phyloP scores from a whole-genome alignment of 306 rosid genomes.

The Glycyrrhiza uralensis region DNA sequence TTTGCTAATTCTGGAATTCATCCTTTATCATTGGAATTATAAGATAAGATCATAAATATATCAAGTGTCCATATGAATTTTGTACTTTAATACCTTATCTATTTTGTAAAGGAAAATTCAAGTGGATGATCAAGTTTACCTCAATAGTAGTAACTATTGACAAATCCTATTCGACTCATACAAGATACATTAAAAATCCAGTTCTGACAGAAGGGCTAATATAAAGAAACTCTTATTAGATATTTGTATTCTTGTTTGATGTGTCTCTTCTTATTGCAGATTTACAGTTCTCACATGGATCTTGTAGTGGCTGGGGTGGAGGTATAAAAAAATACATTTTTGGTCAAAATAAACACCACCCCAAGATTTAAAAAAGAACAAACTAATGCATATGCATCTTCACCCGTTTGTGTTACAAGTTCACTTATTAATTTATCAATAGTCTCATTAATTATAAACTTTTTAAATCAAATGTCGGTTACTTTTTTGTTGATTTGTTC shows the following conservation, averaged over 20 bases:
- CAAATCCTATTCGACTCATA: slow-evolving; percentile 7
- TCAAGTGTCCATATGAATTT: not conserved
- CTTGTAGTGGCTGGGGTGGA: slow-evolving; percentile 3
- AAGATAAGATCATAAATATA: not conserved
- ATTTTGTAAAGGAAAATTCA: not conserved
- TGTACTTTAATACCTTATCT: not conserved
- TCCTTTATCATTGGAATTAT: not conserved
- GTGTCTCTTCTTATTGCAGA: slow-evolving; percentile 5
- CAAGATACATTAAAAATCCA: not conserved
- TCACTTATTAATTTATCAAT: not conserved
- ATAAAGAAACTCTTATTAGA: not conserved
- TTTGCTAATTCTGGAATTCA: not conserved
- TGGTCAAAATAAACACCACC: too few species aligned
- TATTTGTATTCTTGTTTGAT: slow-evolving; percentile 14
- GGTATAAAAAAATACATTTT: not conserved
- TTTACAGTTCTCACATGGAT: slow-evolving; percentile 21
- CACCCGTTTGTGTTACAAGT: not conserved
- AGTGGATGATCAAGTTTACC: not conserved
- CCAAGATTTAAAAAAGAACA: not conserved
- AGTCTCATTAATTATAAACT: not conserved
- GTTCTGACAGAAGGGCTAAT: slow-evolving; percentile 25
- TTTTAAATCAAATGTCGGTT: slow-evolving; percentile 22
- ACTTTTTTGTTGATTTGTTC: not conserved
- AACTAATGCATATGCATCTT: not conserved
- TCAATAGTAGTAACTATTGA: not conserved